phyloP scores from a whole-genome alignment of 495 filamentous ascomycete genomes.

The Pseudotulostoma volvatum region DNA sequence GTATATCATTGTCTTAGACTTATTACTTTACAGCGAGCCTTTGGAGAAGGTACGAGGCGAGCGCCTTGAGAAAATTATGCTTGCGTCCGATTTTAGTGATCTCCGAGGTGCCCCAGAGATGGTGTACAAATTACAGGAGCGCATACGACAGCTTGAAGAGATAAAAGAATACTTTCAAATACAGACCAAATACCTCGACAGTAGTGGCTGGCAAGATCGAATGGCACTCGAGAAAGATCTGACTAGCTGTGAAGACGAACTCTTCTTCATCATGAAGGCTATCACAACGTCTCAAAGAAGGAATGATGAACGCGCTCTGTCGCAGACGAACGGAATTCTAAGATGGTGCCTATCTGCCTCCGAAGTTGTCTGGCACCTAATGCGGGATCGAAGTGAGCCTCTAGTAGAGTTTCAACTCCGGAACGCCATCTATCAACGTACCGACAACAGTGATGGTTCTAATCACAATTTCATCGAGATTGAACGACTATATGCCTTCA shows the following conservation, averaged over 20 bases:
- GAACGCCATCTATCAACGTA: slow-evolving; percentile 80
- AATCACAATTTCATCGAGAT: slow-evolving; percentile 86
- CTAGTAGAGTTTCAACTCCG: slow-evolving; percentile 87
- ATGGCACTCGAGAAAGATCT: slow-evolving; percentile 76
- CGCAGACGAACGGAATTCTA: slow-evolving; percentile 58
- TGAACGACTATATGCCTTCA: slow-evolving; percentile 66
- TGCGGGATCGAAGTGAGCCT: slow-evolving; percentile 68
- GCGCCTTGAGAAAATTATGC: slow-evolving; percentile 92
- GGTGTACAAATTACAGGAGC: slow-evolving; percentile 77
- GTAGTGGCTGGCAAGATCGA: slow-evolving; percentile 80
- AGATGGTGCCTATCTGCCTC: slow-evolving; percentile 79
- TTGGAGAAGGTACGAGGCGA: slow-evolving; percentile 90
- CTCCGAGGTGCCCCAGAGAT: slow-evolving; percentile 84
- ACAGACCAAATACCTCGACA: slow-evolving; percentile 74
- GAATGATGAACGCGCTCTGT: slow-evolving; percentile 49
- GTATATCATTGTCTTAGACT: slow-evolving; percentile 91
- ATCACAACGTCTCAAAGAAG: slow-evolving; percentile 92
- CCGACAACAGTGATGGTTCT: slow-evolving; percentile 90
- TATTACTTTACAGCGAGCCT: slow-evolving; percentile 88
- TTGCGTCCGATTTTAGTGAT: slow-evolving; percentile 98
- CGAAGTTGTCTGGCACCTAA: slow-evolving; percentile 94
- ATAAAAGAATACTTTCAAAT: slow-evolving; percentile 94
- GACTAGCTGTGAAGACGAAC: slow-evolving; percentile 78
- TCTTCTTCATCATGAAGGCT: slow-evolving; percentile 99
- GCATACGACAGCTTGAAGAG: slow-evolving; percentile 86